Evolutionary conservation across 345 rosid species (phyloP).

Genomic region (Eucalyptus curtisii): DNA sequence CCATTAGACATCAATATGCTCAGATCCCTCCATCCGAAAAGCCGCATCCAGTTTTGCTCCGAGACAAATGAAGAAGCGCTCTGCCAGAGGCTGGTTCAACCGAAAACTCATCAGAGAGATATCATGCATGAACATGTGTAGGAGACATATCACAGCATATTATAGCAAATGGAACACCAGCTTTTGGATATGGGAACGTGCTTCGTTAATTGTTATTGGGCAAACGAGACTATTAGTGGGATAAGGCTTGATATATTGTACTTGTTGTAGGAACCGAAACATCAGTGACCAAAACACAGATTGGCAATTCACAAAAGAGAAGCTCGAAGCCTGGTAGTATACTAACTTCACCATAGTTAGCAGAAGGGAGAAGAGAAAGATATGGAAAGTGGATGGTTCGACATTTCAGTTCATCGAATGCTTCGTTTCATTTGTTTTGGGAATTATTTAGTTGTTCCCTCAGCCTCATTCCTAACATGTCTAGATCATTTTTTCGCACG

Average conservation of each 20-base stretch:
- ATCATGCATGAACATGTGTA: not conserved
- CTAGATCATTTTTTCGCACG: not conserved
- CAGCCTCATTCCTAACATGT: not conserved
- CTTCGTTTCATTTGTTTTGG: not conserved
- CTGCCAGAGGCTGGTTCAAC: constrained; percentile 4
- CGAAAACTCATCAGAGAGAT: not conserved
- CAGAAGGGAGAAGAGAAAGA: not conserved
- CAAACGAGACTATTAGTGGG: not conserved
- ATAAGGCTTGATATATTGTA: not conserved
- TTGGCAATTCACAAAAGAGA: not conserved
- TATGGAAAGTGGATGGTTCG: not conserved
- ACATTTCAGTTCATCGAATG: not conserved
- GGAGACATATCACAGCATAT: not conserved
- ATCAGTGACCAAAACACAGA: not conserved
- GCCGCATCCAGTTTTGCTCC: not conserved
- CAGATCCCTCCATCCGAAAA: not conserved
- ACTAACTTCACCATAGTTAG: not conserved
- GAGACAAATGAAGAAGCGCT: not conserved
- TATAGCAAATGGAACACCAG: not conserved
- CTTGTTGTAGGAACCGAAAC: not conserved
- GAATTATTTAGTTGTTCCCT: not conserved
- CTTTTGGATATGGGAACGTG: not conserved
- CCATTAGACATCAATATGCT: not conserved
- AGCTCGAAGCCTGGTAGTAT: not conserved
- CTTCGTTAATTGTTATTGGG: not conserved